Evolutionary conservation across 768 basidiomycete genomes (phyloP), one percentile per base, ranked within the genome.

Genomic region (Boletus subparvulus): DNA sequence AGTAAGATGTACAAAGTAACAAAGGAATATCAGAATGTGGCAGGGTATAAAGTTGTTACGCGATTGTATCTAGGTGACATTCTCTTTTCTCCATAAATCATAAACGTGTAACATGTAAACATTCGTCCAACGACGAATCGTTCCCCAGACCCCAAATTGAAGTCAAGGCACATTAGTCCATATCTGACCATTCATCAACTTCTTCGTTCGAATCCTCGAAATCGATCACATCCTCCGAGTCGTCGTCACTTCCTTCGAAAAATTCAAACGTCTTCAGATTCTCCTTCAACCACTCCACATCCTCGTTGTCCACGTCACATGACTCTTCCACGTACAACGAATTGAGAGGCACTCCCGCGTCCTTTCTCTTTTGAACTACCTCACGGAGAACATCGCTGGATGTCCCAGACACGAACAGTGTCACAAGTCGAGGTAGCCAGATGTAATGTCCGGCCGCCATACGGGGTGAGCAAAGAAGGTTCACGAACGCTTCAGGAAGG

Each of bases 231-330:
- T 69, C 73, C 17, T 74, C n/a, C n/a, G n/a, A n/a, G n/a, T n/a
- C 85, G 32, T 77, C 76, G 45, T 77, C 77, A 44, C 83, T 84
- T 35, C 82, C 77, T 55, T 83, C 84, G 57, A 85, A 88, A 58
- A 75, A 79, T 12, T 81, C 80, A 16, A 88, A 75, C 36, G 72
- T 70, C 56, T 82, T 78, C 50, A 85, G 48, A 59, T 86, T 74
- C 6, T 67, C 68, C 50, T 69, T 74, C 35, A 88, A 64, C 86
- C 85, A 88, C 39, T 65, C 66, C 60, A 76, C 74, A n/a, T 84
- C 80, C 21, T 71, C 71, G 0, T 61, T 50, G 0, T 66, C 61
- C 17, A 87, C 43, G 2, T 71, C 66, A 47, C 82, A 80, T 0
- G 73, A 68, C 50, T 77, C 64, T 36, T 81, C 77, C 70, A 87